phyloP scores from a whole-genome alignment of 2,329 filamentous ascomycete genomes.

The Talaromyces albobiverticillius region DNA sequence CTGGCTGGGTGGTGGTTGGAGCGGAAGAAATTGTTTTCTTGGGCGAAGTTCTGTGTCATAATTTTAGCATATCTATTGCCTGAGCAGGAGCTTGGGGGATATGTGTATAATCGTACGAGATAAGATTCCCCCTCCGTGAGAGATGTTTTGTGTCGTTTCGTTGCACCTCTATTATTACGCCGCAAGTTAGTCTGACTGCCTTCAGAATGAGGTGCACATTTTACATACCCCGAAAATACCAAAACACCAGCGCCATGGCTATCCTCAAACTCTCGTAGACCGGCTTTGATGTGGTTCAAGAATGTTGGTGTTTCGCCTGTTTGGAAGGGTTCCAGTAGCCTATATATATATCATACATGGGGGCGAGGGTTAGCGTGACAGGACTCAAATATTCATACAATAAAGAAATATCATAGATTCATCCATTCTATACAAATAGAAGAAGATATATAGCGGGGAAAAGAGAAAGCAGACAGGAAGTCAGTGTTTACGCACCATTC shows the following conservation, averaged over 20 bases:
- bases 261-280: constrained; percentile 51
- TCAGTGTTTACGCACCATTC: constrained; percentile 54
- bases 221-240: constrained; percentile 67
- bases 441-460: too few relatives aligned
- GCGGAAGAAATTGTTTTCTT: constrained; percentile 34
- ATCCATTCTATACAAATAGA: too few relatives aligned
- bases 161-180: constrained; percentile 56
- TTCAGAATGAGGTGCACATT: too few relatives aligned
- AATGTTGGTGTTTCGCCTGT: constrained; percentile 75
- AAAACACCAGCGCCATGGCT: constrained; percentile 52
- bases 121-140: constrained; percentile 65
- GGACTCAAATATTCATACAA: too few relatives aligned
- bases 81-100: not conserved
- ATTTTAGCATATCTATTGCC: not conserved
- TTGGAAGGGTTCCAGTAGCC: constrained; percentile 75
- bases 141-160: constrained; percentile 52
- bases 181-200: too few relatives aligned
- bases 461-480: too few relatives aligned
- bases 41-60: constrained; percentile 26
- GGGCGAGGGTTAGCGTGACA: too few relatives aligned
- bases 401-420: too few relatives aligned
- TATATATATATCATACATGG: constrained; percentile 22
- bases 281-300: constrained; percentile 68
- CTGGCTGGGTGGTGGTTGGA: constrained; percentile 3
- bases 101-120: constrained; percentile 37